Evolutionary conservation across 495 filamentous ascomycete species (phyloP).

Genomic region (Hypoxylon fuscum): DNA sequence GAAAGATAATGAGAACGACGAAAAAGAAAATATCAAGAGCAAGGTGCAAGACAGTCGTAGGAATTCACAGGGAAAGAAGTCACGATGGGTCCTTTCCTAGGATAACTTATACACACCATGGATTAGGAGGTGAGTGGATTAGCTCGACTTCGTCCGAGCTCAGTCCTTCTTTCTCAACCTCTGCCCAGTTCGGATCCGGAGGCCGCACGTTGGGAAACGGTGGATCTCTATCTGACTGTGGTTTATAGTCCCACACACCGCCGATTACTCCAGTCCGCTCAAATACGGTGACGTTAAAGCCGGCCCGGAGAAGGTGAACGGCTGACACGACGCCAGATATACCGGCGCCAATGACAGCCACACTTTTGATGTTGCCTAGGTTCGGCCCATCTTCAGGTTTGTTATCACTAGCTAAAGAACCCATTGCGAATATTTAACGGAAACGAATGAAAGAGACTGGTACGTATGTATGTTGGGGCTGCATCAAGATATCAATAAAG

Average conservation of each 20-base stretch:
- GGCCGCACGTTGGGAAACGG: conserved; percentile 64
- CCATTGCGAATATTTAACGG: conserved; percentile 8
- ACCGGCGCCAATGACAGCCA: conserved; percentile 76
- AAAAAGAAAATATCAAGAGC: too few relatives aligned
- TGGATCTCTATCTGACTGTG: conserved; percentile 64
- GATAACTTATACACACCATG: conserved; percentile 46
- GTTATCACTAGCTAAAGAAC: conserved; percentile 14
- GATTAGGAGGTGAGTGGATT: conserved; percentile 49
- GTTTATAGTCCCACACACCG: conserved; percentile 74
- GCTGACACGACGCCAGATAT: conserved; percentile 72
- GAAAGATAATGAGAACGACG: too few relatives aligned
- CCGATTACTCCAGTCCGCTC: conserved; percentile 67
- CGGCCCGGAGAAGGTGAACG: conserved; percentile 66
- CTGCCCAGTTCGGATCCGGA: conserved; percentile 42
- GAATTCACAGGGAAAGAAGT: too few relatives aligned
- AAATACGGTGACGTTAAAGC: conserved; percentile 70
- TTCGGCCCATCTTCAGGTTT: background rate
- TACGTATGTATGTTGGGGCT: conserved; percentile 8
- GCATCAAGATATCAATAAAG: conserved; percentile 23
- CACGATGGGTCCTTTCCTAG: too few relatives aligned
- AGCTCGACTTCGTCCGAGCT: conserved; percentile 35
- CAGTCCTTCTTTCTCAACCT: conserved; percentile 37
- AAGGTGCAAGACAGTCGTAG: too few relatives aligned
- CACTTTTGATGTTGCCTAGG: conserved; percentile 48
- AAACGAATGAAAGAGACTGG: background rate